Conservation (phyloP, 805 yeast genomes). For the Kodamaea restingae region DNA sequence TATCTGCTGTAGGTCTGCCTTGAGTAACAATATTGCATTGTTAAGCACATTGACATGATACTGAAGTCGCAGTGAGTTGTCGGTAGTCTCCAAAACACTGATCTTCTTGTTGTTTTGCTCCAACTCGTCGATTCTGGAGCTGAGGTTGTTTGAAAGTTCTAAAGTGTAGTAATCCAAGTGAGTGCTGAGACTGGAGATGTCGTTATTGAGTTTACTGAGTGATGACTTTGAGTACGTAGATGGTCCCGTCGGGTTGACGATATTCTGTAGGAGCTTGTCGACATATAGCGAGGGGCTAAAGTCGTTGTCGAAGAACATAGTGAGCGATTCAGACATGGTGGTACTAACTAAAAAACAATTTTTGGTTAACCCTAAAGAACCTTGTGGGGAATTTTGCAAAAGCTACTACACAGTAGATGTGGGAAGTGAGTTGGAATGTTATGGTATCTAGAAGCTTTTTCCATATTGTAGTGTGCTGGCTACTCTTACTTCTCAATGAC, state of each 20-base stretch:
- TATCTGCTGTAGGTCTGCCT: constrained; percentile 23
- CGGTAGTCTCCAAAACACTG: constrained; percentile 11
- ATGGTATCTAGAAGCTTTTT: too few relatives aligned
- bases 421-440: too few relatives aligned
- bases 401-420: too few relatives aligned
- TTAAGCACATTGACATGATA: constrained; percentile 61
- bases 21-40: constrained; percentile 54
- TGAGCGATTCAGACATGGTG: constrained; percentile 30
- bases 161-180: constrained; percentile 62
- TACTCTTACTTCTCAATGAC: too few relatives aligned
- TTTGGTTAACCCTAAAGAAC: too few relatives aligned
- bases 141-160: constrained; percentile 53
- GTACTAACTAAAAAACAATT: not conserved
- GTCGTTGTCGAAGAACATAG: constrained; percentile 66
- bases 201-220: constrained; percentile 41
- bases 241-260: constrained; percentile 19
- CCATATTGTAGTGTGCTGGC: too few relatives aligned
- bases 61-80: constrained; percentile 50
- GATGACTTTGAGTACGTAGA: constrained; percentile 30
- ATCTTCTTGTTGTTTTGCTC: constrained; percentile 27
- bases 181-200: constrained; percentile 49
- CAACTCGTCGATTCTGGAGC: constrained; percentile 44
- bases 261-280: constrained; percentile 53
- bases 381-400: too few relatives aligned
- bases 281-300: constrained; percentile 63